Evolutionary conservation across 2,329 filamentous ascomycete genomes (phyloP).

Genomic region (Torrubiellomyces zombiae): DNA sequence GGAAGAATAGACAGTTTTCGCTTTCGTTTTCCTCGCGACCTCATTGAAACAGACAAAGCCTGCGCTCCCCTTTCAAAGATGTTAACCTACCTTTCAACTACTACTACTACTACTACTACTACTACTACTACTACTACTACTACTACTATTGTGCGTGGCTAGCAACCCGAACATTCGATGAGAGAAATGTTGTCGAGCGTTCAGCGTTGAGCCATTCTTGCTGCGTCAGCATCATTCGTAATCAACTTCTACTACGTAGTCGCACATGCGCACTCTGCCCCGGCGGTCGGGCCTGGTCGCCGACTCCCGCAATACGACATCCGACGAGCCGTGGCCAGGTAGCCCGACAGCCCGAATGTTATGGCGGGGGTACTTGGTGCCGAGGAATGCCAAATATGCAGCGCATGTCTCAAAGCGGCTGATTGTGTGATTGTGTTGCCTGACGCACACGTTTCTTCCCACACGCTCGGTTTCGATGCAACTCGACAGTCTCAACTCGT

Average conservation of each 20-base stretch:
- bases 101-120: no score
- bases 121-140: no score
- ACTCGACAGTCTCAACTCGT: no score
- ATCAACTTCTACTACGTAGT: neutral
- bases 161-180: no score
- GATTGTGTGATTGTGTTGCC: neutral
- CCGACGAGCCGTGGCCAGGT: slow-evolving; percentile 1
- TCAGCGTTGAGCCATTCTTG: no score
- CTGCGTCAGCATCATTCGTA: neutral
- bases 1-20: no score
- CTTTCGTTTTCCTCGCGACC: no score
- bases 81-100: no score
- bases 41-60: no score
- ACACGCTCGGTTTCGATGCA: neutral
- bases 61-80: no score
- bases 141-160: no score
- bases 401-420: neutral
- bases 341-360: slow-evolving; percentile 1
- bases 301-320: neutral
- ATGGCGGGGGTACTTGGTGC: neutral
- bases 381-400: neutral
- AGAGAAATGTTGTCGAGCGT: no score
- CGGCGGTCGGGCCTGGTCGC: neutral
- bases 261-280: neutral
- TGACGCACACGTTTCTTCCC: neutral